Percentiles rank a stretch among this genome's conserved stretches.
phyloP scores from a whole-genome alignment of 176 grass and related monocot genomes.

The Thinopyrum elongatum region DNA sequence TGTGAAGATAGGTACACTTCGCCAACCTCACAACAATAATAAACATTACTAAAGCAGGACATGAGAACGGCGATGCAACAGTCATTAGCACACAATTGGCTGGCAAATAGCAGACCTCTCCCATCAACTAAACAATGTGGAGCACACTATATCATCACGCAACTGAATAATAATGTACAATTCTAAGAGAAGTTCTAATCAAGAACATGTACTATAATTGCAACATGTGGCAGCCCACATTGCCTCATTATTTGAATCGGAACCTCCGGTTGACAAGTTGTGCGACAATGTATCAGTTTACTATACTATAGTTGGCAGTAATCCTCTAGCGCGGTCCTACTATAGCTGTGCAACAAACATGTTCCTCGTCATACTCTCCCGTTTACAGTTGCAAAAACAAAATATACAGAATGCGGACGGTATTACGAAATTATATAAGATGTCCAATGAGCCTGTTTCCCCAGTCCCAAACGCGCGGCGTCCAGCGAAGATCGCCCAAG shows the following conservation, averaged over 20 bases:
- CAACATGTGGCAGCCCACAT: not conserved
- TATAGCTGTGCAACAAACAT: too few species aligned
- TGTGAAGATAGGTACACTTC: not conserved
- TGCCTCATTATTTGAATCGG: not conserved
- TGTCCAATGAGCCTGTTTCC: not conserved
- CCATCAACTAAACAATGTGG: not conserved
- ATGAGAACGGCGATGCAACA: not conserved
- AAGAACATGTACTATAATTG: not conserved
- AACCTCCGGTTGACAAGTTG: not conserved
- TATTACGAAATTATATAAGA: not conserved
- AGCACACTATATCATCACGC: not conserved
- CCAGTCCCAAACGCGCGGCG: not conserved
- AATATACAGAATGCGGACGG: not conserved
- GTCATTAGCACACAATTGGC: not conserved
- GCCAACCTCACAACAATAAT: not conserved
- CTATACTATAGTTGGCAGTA: not conserved
- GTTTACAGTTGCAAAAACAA: not conserved
- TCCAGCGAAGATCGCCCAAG: not conserved
- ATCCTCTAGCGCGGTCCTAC: not conserved
- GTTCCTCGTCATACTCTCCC: not conserved
- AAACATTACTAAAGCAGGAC: not conserved
- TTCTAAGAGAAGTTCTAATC: not conserved
- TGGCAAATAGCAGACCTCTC: not conserved
- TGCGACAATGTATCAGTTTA: not conserved
- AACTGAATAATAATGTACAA: not conserved